These are phyloP conservation scores for Pholiota conissans DNA, from an alignment of 768 basidiomycete genomes.

Conservation along the genomic window DNA sequence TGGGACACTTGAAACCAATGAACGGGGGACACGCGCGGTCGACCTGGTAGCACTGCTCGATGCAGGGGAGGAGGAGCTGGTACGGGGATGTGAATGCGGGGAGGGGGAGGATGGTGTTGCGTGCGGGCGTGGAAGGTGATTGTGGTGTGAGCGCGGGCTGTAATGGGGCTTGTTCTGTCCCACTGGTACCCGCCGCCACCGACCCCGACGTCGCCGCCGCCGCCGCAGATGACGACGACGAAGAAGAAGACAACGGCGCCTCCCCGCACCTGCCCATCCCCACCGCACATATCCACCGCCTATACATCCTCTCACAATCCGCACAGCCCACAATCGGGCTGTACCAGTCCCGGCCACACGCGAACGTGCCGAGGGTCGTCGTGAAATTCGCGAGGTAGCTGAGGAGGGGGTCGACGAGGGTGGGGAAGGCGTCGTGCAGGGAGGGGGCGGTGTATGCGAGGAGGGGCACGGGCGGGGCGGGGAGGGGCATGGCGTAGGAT, in stretches of 20 bases:
- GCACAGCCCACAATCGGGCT: slow-evolving; percentile 76
- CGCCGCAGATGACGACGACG: slow-evolving; percentile 22
- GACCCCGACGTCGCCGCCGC: no score
- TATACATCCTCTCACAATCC: slow-evolving; percentile 73
- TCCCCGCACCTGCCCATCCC: slow-evolving; percentile 79
- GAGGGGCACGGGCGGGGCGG: slow-evolving; percentile 42
- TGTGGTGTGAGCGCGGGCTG: slow-evolving; percentile 51
- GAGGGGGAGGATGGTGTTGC: slow-evolving; percentile 54
- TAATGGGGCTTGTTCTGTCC: background rate
- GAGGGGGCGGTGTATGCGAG: slow-evolving; percentile 49
- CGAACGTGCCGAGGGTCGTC: slow-evolving; percentile 63
- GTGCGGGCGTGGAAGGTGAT: slow-evolving; percentile 35
- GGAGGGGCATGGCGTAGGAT: slow-evolving; percentile 70
- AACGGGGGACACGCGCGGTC: slow-evolving; percentile 80
- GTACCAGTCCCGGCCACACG: slow-evolving; percentile 81
- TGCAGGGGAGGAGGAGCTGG: slow-evolving; percentile 70
- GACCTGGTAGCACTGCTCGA: slow-evolving; percentile 73
- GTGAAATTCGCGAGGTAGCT: slow-evolving; percentile 74
- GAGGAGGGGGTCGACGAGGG: slow-evolving; percentile 51
- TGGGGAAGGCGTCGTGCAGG: no score
- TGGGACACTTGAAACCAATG: slow-evolving; percentile 69
- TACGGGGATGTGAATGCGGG: slow-evolving; percentile 49
- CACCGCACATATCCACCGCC: slow-evolving; percentile 74
- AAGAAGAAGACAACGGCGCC: slow-evolving; percentile 30
- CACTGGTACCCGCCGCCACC: no score